These are phyloP conservation scores for Angomonas deanei DNA, from an alignment of 208 protist genomes.

Conservation along the genomic window DNA sequence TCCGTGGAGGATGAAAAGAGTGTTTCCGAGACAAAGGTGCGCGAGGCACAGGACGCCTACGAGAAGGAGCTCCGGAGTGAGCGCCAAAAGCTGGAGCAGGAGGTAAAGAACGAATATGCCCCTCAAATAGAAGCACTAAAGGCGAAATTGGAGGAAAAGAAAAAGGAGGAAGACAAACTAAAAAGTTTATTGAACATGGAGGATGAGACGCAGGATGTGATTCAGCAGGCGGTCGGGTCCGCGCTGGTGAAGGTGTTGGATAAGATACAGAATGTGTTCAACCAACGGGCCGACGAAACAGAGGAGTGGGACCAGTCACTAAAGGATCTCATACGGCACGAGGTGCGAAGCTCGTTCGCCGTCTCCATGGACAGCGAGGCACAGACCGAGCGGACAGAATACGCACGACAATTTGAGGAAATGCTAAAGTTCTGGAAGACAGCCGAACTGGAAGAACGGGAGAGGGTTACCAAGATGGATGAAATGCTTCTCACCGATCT, in stretches of 20 bases:
- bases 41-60: slow-evolving; percentile 40
- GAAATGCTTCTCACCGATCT: slow-evolving; percentile 64
- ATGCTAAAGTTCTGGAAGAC: slow-evolving; percentile 68
- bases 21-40: slow-evolving; percentile 34
- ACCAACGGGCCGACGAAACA: slow-evolving; percentile 8
- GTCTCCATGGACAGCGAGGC: slow-evolving; percentile 52
- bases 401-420: slow-evolving; percentile 50
- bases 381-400: slow-evolving; percentile 53
- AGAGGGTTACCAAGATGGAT: slow-evolving; percentile 69
- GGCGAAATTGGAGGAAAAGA: slow-evolving; percentile 27
- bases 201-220: slow-evolving; percentile 26
- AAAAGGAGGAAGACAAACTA: slow-evolving; percentile 49
- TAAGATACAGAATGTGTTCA: slow-evolving; percentile 47
- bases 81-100: slow-evolving; percentile 39
- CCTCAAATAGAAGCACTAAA: slow-evolving; percentile 33
- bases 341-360: slow-evolving; percentile 68
- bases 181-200: slow-evolving; percentile 32
- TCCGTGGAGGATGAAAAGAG: slow-evolving; percentile 53
- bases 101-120: slow-evolving; percentile 44
- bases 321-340: slow-evolving; percentile 46
- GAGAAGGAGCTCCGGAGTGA: slow-evolving; percentile 36
- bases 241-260: slow-evolving; percentile 50
- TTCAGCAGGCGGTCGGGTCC: slow-evolving; percentile 42
- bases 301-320: slow-evolving; percentile 53
- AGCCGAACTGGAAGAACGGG: slow-evolving; percentile 58